Conservation (phyloP, 768 basidiomycete species). For the Macrolepiota albuminosa region DNA sequence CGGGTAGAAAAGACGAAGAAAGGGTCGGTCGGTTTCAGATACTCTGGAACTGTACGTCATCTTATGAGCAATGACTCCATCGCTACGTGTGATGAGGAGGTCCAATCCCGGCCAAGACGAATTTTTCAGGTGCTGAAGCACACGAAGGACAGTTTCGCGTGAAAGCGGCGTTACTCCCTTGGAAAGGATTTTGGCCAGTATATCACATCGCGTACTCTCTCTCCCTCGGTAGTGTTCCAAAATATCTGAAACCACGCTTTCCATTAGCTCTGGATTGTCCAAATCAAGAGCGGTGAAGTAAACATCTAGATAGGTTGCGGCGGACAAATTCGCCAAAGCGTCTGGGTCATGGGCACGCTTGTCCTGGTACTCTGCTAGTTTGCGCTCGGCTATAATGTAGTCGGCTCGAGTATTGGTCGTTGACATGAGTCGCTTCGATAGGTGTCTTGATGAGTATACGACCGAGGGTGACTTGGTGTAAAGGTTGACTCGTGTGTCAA, state of each 20-base stretch:
- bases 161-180: constrained; percentile 8
- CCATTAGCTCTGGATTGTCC: constrained; percentile 4
- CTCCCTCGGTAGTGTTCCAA: constrained; percentile 14
- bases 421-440: constrained; percentile 9
- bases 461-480: constrained; percentile 5
- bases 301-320: constrained; percentile 8
- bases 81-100: not conserved
- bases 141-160: constrained; percentile 9
- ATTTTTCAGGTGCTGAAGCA: constrained; percentile 15
- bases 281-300: constrained; percentile 3
- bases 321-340: constrained; percentile 4
- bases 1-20: constrained; percentile 24
- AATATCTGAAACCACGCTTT: constrained; percentile 21
- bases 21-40: constrained; percentile 15
- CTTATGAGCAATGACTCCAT: constrained; percentile 15
- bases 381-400: not conserved
- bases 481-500: constrained; percentile 5
- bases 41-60: constrained; percentile 12
- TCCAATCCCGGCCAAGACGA: constrained; percentile 5
- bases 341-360: constrained; percentile 5
- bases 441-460: constrained; percentile 5
- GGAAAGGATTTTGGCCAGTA: constrained; percentile 14
- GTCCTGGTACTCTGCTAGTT: constrained; percentile 2
- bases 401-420: not conserved
- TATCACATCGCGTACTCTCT: not conserved